Percentiles rank a stretch among this genome's conserved stretches.
Conservation (phyloP, 2,329 filamentous ascomycete genomes). For the Rasamsonia emersonii region DNA sequence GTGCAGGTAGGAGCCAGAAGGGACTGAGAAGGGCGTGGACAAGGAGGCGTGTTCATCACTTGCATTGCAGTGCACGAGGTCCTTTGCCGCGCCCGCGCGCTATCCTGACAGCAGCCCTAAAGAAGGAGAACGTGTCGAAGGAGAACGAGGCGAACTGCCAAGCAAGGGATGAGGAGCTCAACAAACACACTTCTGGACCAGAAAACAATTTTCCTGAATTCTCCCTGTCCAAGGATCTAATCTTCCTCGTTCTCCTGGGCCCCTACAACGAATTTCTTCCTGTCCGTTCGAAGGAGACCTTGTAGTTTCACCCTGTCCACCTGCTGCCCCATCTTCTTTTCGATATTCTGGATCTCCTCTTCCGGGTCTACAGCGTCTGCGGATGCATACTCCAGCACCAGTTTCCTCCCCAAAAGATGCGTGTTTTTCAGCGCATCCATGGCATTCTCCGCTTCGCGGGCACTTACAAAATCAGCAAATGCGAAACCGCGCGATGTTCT, state of each 20-base stretch:
- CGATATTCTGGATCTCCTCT: slow-evolving; percentile 93
- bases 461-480: slow-evolving; percentile 90
- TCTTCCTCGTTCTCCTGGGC: slow-evolving; percentile 56
- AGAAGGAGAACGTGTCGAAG: slow-evolving; percentile 25
- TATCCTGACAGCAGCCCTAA: slow-evolving; percentile 12
- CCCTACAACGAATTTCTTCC: slow-evolving; percentile 82
- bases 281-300: slow-evolving; percentile 69
- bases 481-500: slow-evolving; percentile 83
- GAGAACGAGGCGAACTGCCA: slow-evolving; percentile 13
- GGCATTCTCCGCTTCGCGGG: slow-evolving; percentile 82
- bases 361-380: slow-evolving; percentile 85
- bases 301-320: slow-evolving; percentile 85
- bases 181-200: slow-evolving; percentile 5
- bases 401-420: slow-evolving; percentile 78
- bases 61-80: slow-evolving; percentile 19
- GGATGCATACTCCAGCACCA: slow-evolving; percentile 87
- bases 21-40: slow-evolving; percentile 13
- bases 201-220: slow-evolving; percentile 14
- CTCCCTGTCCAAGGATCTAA: slow-evolving; percentile 23
- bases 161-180: slow-evolving; percentile 25
- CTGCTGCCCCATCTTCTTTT: slow-evolving; percentile 87
- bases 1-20: too few species aligned
- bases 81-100: slow-evolving; percentile 12
- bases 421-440: slow-evolving; percentile 87
- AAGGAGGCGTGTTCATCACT: slow-evolving; percentile 11